Evolutionary conservation across 139 green algal species (phyloP), one percentile per base, ranked within the genome.

Genomic region (Pycnococcus provasolii): DNA sequence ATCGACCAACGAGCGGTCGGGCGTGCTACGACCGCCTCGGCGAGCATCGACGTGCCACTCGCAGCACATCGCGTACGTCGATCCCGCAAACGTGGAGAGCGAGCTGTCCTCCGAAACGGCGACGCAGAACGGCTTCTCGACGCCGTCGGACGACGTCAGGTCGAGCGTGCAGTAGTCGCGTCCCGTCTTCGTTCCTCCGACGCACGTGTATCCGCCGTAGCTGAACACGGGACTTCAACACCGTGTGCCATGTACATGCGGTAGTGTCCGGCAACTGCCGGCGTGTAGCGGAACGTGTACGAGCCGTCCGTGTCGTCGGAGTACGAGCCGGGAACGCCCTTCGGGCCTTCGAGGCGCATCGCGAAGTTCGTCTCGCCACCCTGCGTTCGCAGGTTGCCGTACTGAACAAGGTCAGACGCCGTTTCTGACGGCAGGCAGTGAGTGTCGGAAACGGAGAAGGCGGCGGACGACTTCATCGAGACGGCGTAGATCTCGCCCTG

Each of bases 271-370:
- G 57, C 50, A 3, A 73, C 58, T 58, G 58, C 8, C 6, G 67
- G 47, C 39, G 61, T 66, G 47, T 73, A 73, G 26, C 45, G 43
- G 4, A 73, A 37, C 8, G 67, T 60, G 58, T 67, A 73, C 3
- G 43, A 62, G 67, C 67, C 67, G n/a, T 73, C 67, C 6, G 40
- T 50, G 67, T 67, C 46, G n/a, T 73, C 67, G 4, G 15, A 3
- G 5, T 47, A 40, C 45, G 53, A 45, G 5, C 58, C 67, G 5
- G 42, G 7, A 26, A 73, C 58, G 7, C 43, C 9, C 40, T 67
- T 58, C 26, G 67, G 67, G 45, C 67, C 67, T 9, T 54, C 45
- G 42, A 73, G 62, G 57, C 7, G 42, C 11, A 73, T 46, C 47
- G 42, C 4, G 55, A 62, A 8, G 26, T n/a, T n/a, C n/a, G n/a